Percentiles rank a stretch among this genome's conserved stretches.
Conservation (phyloP, 176 grass and related monocot species). For the Zizania latifolia region DNA sequence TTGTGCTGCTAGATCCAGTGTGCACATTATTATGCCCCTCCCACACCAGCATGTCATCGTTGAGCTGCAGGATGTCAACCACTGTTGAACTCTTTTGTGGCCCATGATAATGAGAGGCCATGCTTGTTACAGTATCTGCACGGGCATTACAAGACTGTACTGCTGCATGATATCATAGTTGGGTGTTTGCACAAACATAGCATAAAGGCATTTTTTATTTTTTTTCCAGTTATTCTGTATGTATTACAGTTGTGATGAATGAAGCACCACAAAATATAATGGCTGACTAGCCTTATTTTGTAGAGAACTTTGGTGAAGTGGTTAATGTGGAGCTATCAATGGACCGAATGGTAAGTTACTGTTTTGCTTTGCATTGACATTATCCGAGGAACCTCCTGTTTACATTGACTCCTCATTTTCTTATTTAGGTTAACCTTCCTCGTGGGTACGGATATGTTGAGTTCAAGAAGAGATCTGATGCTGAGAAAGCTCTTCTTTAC, state of each 20-base stretch:
- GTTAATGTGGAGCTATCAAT: constrained; percentile 93
- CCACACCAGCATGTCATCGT: background rate
- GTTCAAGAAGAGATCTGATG: constrained; percentile 89
- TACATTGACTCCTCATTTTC: background rate
- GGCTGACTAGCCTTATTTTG: constrained; percentile 23
- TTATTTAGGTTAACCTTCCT: constrained; percentile 94
- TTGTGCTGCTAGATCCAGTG: background rate
- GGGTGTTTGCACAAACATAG: constrained; percentile 1
- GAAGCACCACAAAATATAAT: background rate
- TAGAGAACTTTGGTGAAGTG: constrained; percentile 82
- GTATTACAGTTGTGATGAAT: background rate
- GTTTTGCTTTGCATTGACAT: background rate
- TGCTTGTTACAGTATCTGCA: background rate
- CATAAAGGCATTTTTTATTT: background rate
- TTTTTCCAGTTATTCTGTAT: background rate
- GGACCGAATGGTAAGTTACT: constrained; percentile 71
- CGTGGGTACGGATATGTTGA: constrained; percentile 98
- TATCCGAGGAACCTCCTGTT: background rate
- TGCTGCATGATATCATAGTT: background rate
- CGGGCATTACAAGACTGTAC: background rate
- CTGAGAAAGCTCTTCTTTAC: constrained; percentile 98
- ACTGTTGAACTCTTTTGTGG: background rate
- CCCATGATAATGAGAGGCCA: background rate
- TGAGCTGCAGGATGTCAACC: background rate
- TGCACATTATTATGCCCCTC: background rate